Evolutionary conservation across 768 basidiomycete species (phyloP).

Genomic region (Podaxis pistillaris): DNA sequence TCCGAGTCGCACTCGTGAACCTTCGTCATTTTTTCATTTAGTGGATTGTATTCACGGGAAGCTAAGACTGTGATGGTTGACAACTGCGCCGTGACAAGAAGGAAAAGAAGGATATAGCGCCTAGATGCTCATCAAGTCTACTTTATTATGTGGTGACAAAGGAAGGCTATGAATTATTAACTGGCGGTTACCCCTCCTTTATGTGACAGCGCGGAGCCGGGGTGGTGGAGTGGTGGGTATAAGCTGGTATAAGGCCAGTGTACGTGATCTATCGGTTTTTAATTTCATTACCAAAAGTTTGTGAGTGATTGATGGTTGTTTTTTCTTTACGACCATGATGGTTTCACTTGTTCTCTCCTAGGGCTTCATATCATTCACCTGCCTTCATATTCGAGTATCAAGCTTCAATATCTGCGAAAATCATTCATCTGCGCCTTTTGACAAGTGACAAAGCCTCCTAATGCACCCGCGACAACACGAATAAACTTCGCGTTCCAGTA

Average conservation of each 20-base stretch:
- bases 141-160: slow-evolving; percentile 7
- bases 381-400: background rate
- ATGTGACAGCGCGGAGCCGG: slow-evolving; percentile 8
- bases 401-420: background rate
- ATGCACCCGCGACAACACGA: background rate
- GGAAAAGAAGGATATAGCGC: background rate
- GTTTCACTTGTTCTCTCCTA: background rate
- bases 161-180: background rate
- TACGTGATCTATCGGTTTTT: background rate
- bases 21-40: slow-evolving; percentile 10
- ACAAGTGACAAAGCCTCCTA: background rate
- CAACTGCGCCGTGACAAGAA: background rate
- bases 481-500: background rate
- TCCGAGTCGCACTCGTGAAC: slow-evolving; percentile 8
- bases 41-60: background rate
- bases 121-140: slow-evolving; percentile 1
- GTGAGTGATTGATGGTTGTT: slow-evolving; percentile 1
- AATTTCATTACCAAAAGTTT: background rate
- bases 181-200: background rate
- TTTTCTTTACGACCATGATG: background rate
- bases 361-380: background rate
- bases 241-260: background rate
- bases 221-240: slow-evolving; percentile 2
- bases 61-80: background rate
- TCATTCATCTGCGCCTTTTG: slow-evolving; percentile 1